Evolutionary conservation across 2,329 filamentous ascomycete species (phyloP).

Genomic region (Cordyceps sp.): DNA sequence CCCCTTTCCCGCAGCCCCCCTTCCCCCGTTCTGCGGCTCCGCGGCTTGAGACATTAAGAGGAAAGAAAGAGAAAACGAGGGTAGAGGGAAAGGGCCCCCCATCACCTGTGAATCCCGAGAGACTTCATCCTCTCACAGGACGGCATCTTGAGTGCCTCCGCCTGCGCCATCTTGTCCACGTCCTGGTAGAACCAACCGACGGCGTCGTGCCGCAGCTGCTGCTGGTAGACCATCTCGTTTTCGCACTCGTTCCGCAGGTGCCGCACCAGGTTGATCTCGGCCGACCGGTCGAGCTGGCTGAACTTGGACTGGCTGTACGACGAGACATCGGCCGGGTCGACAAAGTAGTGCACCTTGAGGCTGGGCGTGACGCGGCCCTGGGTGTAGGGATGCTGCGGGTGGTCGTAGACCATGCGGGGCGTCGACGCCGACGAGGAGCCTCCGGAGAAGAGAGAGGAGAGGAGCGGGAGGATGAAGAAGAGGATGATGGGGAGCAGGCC

Average conservation of each 20-base stretch:
- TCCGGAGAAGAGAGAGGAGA: conserved; percentile 66
- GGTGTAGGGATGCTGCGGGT: conserved; percentile 53
- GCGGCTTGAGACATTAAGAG: too few species aligned
- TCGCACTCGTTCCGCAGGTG: conserved; percentile 58
- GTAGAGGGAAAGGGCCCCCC: too few species aligned
- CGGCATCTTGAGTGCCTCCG: conserved; percentile 34
- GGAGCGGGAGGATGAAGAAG: conserved; percentile 70
- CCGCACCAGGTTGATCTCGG: conserved; percentile 57
- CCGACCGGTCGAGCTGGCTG: conserved; percentile 55
- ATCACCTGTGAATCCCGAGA: conserved; percentile 12
- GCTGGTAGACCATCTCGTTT: conserved; percentile 47
- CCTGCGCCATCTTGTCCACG: conserved; percentile 58
- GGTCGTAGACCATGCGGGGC: conserved; percentile 64
- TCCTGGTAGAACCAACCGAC: conserved; percentile 81
- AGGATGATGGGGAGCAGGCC: conserved; percentile 77
- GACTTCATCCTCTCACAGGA: conserved; percentile 34
- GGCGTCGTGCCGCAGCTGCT: conserved; percentile 57
- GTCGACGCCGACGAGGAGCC: conserved; percentile 26
- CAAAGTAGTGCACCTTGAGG: conserved; percentile 66
- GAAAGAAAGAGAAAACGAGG: too few species aligned
- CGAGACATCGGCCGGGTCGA: conserved; percentile 63
- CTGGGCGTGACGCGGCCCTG: conserved; percentile 53
- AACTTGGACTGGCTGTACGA: conserved; percentile 56
- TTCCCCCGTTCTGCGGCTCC: too few species aligned
- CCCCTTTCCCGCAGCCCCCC: too few species aligned